Conservation (phyloP, 495 filamentous ascomycete genomes). For the Tuber melanosporum region DNA sequence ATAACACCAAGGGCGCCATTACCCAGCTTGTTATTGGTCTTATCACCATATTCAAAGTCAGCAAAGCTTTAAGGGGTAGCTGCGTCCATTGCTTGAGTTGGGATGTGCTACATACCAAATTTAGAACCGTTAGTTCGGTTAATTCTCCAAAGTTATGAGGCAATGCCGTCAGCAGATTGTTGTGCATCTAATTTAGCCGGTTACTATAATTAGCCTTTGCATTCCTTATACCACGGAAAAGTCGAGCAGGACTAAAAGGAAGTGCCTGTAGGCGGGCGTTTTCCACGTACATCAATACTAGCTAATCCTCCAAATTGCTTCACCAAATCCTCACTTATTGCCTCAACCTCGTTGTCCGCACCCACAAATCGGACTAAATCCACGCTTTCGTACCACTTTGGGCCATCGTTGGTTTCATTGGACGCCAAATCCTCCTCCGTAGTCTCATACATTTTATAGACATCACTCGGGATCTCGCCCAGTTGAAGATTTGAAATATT, state of each 20-base stretch:
- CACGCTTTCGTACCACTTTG: conserved; percentile 86
- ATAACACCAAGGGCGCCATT: conserved; percentile 67
- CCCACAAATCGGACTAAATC: conserved; percentile 83
- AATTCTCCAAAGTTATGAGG: conserved; percentile 59
- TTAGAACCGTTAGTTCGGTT: conserved; percentile 61
- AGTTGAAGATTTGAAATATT: conserved; percentile 85
- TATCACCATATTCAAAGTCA: not conserved
- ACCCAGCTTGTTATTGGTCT: conserved; percentile 73
- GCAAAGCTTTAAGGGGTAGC: not conserved
- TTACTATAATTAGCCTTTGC: conserved; percentile 8
- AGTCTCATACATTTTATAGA: conserved; percentile 74
- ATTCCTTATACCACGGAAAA: not conserved
- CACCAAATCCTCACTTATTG: conserved; percentile 61
- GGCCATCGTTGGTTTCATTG: conserved; percentile 48
- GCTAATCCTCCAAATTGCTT: conserved; percentile 81
- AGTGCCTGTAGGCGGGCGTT: not conserved
- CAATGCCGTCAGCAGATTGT: conserved; percentile 62
- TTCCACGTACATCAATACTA: conserved; percentile 71
- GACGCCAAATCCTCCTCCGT: conserved; percentile 56
- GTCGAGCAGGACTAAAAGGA: not conserved
- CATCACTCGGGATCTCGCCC: conserved; percentile 70
- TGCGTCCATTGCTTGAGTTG: not conserved
- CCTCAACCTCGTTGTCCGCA: conserved; percentile 83
- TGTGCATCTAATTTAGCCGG: conserved; percentile 32
- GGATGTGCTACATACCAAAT: conserved; percentile 55